These are phyloP conservation scores for Colletotrichum higginsianum DNA, from an alignment of 2,329 filamentous ascomycete species.

Conservation along the genomic window DNA sequence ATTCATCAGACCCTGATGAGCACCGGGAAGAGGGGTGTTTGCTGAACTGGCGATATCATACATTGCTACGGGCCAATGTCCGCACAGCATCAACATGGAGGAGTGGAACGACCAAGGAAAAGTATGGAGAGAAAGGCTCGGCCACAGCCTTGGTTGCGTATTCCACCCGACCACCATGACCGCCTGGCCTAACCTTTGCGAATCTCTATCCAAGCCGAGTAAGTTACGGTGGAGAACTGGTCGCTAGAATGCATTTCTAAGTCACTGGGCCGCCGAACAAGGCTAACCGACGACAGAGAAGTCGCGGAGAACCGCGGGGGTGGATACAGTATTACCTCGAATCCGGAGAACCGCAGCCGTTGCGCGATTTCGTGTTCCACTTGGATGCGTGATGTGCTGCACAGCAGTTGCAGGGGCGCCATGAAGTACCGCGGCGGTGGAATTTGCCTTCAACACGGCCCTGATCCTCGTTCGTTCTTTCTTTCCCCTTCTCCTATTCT, in stretches of 20 bases:
- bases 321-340: background rate
- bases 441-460: background rate
- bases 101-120: constrained; percentile 38
- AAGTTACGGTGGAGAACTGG: constrained; percentile 13
- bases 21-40: constrained; percentile 20
- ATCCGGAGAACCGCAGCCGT: background rate
- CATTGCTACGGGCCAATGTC: constrained; percentile 22
- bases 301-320: background rate
- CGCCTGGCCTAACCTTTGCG: background rate
- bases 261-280: background rate
- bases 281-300: background rate
- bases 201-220: constrained; percentile 17
- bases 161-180: constrained; percentile 8
- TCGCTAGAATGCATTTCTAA: background rate
- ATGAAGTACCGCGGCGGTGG: background rate
- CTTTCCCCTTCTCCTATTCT: background rate
- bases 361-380: background rate
- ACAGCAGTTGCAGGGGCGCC: background rate
- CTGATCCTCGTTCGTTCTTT: background rate
- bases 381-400: background rate
- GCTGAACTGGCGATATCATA: constrained; percentile 10
- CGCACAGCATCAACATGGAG: constrained; percentile 13
- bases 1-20: background rate
- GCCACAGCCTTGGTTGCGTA: constrained; percentile 3
- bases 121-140: constrained; percentile 9